These are phyloP conservation scores for Gloeopeniophorella convolvens DNA, from an alignment of 768 basidiomycete genomes.

Conservation along the genomic window DNA sequence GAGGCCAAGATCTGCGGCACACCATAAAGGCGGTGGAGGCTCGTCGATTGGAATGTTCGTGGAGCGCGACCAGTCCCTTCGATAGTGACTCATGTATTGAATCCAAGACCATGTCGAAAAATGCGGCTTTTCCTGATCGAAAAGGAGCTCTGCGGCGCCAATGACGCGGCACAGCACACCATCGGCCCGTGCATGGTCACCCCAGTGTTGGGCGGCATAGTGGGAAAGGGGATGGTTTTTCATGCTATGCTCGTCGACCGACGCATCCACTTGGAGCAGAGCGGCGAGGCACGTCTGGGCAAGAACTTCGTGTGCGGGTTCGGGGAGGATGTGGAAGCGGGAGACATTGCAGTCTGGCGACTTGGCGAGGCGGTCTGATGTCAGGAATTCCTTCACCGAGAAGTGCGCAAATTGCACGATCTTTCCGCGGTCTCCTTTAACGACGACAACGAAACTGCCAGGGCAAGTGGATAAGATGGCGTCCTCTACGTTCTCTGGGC, in stretches of 20 bases:
- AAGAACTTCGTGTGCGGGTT: neutral
- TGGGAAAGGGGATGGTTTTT: neutral
- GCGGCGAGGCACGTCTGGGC: neutral
- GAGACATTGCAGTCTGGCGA: neutral
- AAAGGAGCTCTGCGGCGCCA: neutral
- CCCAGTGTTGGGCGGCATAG: constrained; percentile 1
- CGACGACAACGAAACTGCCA: neutral
- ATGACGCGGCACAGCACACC: neutral
- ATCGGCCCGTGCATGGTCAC: neutral
- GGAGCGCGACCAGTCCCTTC: too few species aligned
- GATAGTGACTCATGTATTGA: neutral
- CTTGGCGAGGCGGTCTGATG: neutral
- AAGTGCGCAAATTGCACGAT: constrained; percentile 1
- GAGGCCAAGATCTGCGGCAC: neutral
- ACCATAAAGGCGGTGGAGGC: neutral
- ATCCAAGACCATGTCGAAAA: constrained; percentile 1
- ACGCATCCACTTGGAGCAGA: neutral
- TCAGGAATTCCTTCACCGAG: neutral
- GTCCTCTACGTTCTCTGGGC: neutral
- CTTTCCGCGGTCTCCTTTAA: neutral
- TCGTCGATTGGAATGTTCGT: too few species aligned
- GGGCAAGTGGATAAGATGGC: too few species aligned
- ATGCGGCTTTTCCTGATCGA: neutral
- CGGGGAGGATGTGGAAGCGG: neutral
- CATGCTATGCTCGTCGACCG: too few species aligned